These are phyloP conservation scores for Malus orientalis DNA, from an alignment of 306 rosid genomes.

Conservation along the genomic window DNA sequence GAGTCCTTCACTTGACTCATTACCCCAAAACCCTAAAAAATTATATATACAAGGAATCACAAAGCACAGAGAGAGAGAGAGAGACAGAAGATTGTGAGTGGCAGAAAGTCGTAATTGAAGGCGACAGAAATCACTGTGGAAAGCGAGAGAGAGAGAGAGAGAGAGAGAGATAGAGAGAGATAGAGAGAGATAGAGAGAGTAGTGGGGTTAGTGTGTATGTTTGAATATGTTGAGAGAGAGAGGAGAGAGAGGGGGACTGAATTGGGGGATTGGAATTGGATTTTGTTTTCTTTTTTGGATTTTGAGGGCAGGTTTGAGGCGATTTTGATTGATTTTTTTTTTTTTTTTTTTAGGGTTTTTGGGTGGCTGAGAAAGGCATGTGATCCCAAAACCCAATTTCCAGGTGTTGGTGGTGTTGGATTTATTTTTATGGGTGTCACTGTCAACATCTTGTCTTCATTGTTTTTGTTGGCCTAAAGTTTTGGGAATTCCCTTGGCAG, in stretches of 20 bases:
- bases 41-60: slow-evolving; percentile 32
- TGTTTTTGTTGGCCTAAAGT: not conserved
- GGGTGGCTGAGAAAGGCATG: slow-evolving; percentile 11
- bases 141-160: slow-evolving; percentile 19
- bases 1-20: slow-evolving; percentile 73
- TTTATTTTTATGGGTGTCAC: not conserved
- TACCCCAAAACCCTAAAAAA: slow-evolving; percentile 29
- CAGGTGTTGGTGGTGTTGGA: slow-evolving; percentile 6
- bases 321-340: not conserved
- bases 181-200: slow-evolving; percentile 21
- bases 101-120: slow-evolving; percentile 95
- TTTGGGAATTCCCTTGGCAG: not conserved
- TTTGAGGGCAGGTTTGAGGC: not conserved
- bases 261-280: not conserved
- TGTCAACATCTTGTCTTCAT: not conserved
- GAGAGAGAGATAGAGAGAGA: slow-evolving; percentile 15
- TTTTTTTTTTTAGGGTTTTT: slow-evolving; percentile 4
- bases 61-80: slow-evolving; percentile 15
- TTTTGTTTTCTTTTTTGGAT: slow-evolving; percentile 16
- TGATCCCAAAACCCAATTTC: not conserved
- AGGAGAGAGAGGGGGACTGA: slow-evolving; percentile 25
- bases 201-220: slow-evolving; percentile 38
- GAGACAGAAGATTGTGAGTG: slow-evolving; percentile 34
- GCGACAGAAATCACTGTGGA: slow-evolving; percentile 84
- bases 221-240: slow-evolving; percentile 9